Conservation (phyloP, 495 filamentous ascomycete species). For the Hapsidospora chrysogenum region DNA sequence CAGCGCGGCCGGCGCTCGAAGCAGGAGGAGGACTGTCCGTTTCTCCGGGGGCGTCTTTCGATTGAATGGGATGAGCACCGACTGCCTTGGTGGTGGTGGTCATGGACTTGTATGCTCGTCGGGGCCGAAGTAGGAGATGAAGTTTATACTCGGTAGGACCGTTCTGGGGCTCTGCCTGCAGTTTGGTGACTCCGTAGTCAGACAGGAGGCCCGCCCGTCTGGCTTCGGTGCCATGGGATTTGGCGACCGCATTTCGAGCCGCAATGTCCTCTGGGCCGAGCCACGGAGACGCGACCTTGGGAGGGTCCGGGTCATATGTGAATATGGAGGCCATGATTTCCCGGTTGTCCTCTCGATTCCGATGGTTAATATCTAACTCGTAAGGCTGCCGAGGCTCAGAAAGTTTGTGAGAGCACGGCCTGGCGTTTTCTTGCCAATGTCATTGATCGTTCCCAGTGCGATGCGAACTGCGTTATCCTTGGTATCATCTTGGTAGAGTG, state of each 20-base stretch:
- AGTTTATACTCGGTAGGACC: constrained; percentile 94
- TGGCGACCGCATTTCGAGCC: constrained; percentile 11
- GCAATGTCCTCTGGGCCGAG: constrained; percentile 12
- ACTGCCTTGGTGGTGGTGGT: constrained; percentile 29
- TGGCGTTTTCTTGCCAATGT: no score
- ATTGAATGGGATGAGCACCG: constrained; percentile 29
- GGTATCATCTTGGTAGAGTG: no score
- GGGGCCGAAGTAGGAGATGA: constrained; percentile 69
- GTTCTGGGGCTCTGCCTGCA: constrained; percentile 84
- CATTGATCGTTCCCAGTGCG: no score
- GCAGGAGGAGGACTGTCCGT: background rate
- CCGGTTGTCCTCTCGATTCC: no score
- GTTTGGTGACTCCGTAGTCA: constrained; percentile 54
- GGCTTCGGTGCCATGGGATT: constrained; percentile 11
- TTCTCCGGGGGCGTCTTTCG: constrained; percentile 26
- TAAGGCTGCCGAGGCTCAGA: no score
- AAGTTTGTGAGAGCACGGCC: no score
- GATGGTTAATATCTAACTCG: no score
- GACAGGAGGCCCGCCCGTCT: constrained; percentile 37
- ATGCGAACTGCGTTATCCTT: no score
- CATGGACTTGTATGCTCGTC: constrained; percentile 50
- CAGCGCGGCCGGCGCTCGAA: constrained; percentile 6
- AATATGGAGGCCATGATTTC: constrained; percentile 79
- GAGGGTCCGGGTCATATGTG: constrained; percentile 79
- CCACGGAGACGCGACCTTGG: constrained; percentile 84